phyloP scores from a whole-genome alignment of 2,329 filamentous ascomycete species.

The Penicillium griseofulvum region DNA sequence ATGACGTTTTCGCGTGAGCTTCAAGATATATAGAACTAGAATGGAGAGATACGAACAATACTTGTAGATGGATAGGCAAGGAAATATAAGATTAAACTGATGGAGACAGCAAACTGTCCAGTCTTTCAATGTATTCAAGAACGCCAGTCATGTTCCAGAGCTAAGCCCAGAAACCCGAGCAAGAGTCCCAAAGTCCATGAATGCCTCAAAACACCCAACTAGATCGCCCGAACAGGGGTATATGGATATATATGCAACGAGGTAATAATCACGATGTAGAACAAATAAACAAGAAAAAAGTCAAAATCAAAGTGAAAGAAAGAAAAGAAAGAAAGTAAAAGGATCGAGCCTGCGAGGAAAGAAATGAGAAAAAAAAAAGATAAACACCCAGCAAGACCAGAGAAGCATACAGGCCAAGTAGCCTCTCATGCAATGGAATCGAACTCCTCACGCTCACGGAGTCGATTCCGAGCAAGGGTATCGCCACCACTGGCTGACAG shows the following conservation, averaged over 20 bases:
- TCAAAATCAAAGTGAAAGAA: neutral
- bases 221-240: slow-evolving; percentile 24
- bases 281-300: slow-evolving; percentile 2
- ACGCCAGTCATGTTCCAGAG: slow-evolving; percentile 14
- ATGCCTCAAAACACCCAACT: slow-evolving; percentile 26
- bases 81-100: slow-evolving; percentile 4
- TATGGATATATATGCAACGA: slow-evolving; percentile 24
- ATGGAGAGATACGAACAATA: neutral
- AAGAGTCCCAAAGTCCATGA: slow-evolving; percentile 15
- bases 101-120: neutral
- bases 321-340: neutral
- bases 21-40: neutral
- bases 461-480: slow-evolving; percentile 74
- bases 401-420: neutral
- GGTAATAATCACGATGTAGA: slow-evolving; percentile 18
- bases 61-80: neutral
- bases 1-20: neutral
- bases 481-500: slow-evolving; percentile 82
- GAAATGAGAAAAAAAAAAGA: slow-evolving; percentile 32
- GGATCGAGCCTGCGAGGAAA: slow-evolving; percentile 16
- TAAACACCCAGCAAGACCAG: slow-evolving; percentile 7
- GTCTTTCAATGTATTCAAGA: slow-evolving; percentile 20
- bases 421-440: slow-evolving; percentile 53
- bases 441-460: slow-evolving; percentile 68
- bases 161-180: slow-evolving; percentile 3